Base-by-base conservation (phyloP, 78 protist species). In the Isochrysis galbana region DNA sequence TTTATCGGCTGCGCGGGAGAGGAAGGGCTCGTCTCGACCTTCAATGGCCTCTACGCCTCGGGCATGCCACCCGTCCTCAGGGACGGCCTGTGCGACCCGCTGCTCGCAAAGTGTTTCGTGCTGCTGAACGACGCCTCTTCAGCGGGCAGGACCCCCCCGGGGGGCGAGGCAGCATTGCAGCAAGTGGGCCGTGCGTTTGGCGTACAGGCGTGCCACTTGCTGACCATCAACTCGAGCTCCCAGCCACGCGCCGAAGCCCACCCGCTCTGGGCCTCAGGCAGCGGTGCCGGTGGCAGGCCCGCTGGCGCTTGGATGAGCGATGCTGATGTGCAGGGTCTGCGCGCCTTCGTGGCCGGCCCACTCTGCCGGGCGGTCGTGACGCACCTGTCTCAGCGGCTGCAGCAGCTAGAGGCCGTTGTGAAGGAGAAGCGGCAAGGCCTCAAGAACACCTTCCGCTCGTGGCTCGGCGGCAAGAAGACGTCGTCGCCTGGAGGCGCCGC, bases 1-100 rank as follows among this genome's bases (percentile, higher is more conserved):
- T 32, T 32, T 26, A 48, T 77, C n/a, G 94, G 36, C n/a, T 29
- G 92, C 70, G 36, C 94, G 39, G 5, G 55, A 19, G n/a, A 87
- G 23, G 47, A 55, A 22, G 87, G 47, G 10, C 86, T 91, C 41
- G 32, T 48, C 2, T 22, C 17, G 70, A 10, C 34, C 34, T 5
- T 39, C 7, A 2, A 2, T 10, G 34, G 21, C 39, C 42, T 46
- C 36, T 88, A 21, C 39, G 23, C 26, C 55, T 44, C 91, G 26
- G 38, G 17, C 26, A n/a, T 54, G 61, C 86, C 84, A 36, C 41
- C 86, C 29, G n/a, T 1, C 42, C 38, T 89, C 22, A 17, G 5
- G 44, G 47, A 23, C 29, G 86, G 67, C 42, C 21, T 5, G 61
- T 11, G 41, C 51, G 91, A 89, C 67, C 51, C 42, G 23, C 11